phyloP scores from a whole-genome alignment of 305 asterid species.

The Coffea humblotiana region DNA sequence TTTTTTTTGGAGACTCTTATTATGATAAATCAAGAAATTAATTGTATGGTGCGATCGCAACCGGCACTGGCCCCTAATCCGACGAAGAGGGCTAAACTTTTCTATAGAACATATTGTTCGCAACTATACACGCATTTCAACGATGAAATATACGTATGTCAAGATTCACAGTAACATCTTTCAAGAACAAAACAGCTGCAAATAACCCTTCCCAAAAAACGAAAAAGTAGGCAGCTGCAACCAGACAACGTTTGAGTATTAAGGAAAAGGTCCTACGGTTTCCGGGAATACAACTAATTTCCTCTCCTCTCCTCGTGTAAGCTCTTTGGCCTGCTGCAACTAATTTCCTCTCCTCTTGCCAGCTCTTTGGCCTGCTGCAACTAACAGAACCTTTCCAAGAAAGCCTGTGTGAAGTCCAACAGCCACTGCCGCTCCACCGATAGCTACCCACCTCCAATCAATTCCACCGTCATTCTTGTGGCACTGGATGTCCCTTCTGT shows the following conservation, averaged over 20 bases:
- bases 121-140: background rate
- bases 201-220: background rate
- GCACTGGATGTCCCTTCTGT: background rate
- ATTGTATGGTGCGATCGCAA: no score
- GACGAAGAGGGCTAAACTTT: background rate
- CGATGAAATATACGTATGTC: background rate
- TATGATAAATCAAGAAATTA: no score
- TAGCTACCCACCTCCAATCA: conserved; percentile 51
- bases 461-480: conserved; percentile 17
- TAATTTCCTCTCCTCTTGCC: conserved; percentile 29
- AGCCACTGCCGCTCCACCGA: conserved; percentile 72
- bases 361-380: conserved; percentile 44
- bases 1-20: no score
- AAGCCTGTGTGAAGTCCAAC: conserved; percentile 70
- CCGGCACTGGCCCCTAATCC: no score
- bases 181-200: background rate
- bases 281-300: conserved; percentile 6
- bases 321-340: conserved; percentile 58
- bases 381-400: conserved; percentile 57
- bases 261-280: no score
- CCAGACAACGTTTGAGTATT: background rate
- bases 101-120: background rate
- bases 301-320: conserved; percentile 47
- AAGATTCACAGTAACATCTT: background rate
- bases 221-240: background rate